Conservation (phyloP, 176 grass and related monocot genomes). For the Aegilops umbellulata region DNA sequence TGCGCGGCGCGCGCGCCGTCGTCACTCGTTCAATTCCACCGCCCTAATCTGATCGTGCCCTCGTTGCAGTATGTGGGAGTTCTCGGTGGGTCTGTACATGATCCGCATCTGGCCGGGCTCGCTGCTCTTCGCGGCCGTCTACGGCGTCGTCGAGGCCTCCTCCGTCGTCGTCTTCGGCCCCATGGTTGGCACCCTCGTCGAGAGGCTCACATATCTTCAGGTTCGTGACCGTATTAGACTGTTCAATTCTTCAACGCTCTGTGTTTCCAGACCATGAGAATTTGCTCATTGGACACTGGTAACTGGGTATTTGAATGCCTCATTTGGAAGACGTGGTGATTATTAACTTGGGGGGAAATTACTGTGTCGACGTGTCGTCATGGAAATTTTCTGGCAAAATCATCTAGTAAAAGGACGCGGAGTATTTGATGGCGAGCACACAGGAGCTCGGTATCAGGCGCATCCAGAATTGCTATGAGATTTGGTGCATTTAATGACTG, state of each 20-base stretch:
- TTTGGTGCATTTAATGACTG: too few relatives aligned
- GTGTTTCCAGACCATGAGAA: not conserved
- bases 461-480: too few relatives aligned
- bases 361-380: not conserved
- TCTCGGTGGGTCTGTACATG: slow-evolving; percentile 93
- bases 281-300: not conserved
- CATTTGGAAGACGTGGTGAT: not conserved
- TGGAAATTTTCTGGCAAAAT: not conserved
- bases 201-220: slow-evolving; percentile 75
- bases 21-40: not conserved
- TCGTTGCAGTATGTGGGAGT: slow-evolving; percentile 91
- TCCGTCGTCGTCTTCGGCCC: slow-evolving; percentile 61
- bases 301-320: not conserved
- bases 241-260: not conserved
- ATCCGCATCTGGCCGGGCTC: slow-evolving; percentile 84
- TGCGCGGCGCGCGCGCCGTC: not conserved
- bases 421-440: too few relatives aligned
- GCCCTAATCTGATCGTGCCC: not conserved
- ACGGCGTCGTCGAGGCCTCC: slow-evolving; percentile 78
- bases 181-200: slow-evolving; percentile 63
- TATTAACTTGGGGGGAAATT: not conserved
- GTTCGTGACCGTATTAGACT: slow-evolving; percentile 1
- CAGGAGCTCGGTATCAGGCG: too few relatives aligned
- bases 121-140: slow-evolving; percentile 78
- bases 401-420: not conserved